Conservation (phyloP, 2,329 filamentous ascomycete genomes). For the Cercospora canescens region DNA sequence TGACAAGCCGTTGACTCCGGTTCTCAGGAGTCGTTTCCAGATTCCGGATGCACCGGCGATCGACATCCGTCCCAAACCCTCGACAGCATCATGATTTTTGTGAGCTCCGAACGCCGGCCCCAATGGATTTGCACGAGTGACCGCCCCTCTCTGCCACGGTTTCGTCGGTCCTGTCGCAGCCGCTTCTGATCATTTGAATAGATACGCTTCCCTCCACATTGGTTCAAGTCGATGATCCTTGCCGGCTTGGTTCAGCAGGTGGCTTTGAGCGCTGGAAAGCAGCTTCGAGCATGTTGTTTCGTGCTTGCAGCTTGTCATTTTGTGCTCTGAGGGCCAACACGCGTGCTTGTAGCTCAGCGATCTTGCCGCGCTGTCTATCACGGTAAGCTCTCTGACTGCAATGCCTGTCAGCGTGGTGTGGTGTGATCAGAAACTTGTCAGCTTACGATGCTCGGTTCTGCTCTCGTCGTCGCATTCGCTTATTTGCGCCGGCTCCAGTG, state of each 20-base stretch:
- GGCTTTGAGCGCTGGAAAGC: background rate
- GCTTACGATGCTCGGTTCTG: background rate
- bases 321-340: constrained; percentile 7
- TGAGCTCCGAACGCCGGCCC: background rate
- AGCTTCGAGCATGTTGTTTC: constrained; percentile 13
- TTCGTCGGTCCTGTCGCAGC: background rate
- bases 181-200: background rate
- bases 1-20: background rate
- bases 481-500: background rate
- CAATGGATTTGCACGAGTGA: background rate
- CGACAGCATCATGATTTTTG: background rate
- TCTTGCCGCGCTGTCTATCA: constrained; percentile 16
- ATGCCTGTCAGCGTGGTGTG: background rate
- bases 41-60: constrained; percentile 1
- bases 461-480: background rate
- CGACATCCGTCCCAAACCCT: background rate
- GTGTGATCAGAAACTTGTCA: background rate
- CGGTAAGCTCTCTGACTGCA: constrained; percentile 11
- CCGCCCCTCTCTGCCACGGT: background rate
- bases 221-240: background rate
- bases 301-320: constrained; percentile 10
- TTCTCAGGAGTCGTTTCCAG: constrained; percentile 8
- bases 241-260: background rate
- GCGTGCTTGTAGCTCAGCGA: constrained; percentile 8
- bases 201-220: background rate